Base-by-base conservation (phyloP, 352 stramenopile species). In the Blastocystis sp. region DNA sequence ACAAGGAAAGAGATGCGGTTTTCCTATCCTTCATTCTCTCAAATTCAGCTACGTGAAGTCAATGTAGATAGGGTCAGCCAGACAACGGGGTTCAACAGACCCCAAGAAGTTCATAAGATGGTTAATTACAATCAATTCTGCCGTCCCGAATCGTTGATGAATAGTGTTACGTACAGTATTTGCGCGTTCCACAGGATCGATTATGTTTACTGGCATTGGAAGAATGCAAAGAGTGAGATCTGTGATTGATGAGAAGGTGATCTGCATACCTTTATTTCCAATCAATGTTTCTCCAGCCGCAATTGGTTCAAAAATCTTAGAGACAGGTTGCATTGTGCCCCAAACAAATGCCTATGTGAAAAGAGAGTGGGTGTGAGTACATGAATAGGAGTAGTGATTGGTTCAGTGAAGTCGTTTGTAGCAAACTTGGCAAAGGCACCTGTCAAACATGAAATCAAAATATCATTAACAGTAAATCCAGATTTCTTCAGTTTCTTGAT, bases 41-140 rank as follows among this genome's bases (percentile, higher is more conserved):
- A 4, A 1, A 37, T 15, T 69, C 57, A 15, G 19, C 13, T 48
- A 69, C 53, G 73, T 82, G 53, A 82, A 82, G 57, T 69, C 57
- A 40, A 69, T 69, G 57, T 69, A 82, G 53, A 82, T 82, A 42
- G 40, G 30, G 40, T 82, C 57, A n/a, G 73, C 73, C 30, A 82
- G 30, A 42, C 30, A 64, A 11, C 73, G 24, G 1, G 73, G 73
- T 33, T 62, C 56, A 4, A 82, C 33, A 27, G 73, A 82, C 5
- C 73, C 73, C 27, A 82, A 64, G 53, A 82, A 82, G 27, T 69
- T 82, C 73, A 82, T 82, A 3, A 69, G 53, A n/a, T 69, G 5
- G 57, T 82, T 82, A 9, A 82, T 69, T 6, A 64, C 53, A 5
- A 82, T 30, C 27, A 69, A 42, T 33, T 82, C 73, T 0, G 73